Base-by-base conservation (phyloP, 768 basidiomycete genomes). In the Symmetrospora coprosmae region DNA sequence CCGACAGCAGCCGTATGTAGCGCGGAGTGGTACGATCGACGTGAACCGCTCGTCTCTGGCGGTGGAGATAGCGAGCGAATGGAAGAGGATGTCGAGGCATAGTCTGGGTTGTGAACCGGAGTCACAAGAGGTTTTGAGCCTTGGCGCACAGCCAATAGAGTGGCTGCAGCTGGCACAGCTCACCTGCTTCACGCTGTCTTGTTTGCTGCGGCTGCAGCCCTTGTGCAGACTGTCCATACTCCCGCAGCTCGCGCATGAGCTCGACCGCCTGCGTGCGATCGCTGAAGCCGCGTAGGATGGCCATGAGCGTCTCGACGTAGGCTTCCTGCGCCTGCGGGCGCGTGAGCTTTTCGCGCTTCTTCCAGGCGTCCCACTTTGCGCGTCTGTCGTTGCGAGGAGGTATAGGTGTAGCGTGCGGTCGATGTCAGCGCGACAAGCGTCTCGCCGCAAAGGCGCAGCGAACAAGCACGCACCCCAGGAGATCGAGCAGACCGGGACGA, bases 341-440 rank as follows among this genome's bases (percentile, higher is more conserved):
- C 21, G 55, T 43, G 11, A 58, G 33, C 23, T 6, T 33, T 46
- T 58, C 55, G 38, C 55, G 9, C 55, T 31, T 38, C 37, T 58
- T 58, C 55, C 55, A 58, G 4, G 55, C 55, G 37, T 58, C 55
- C 55, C 55, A 58, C 37, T 58, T 58, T 23, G 55, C 55, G 2
- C 55, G 41, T 31, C n/a, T n/a, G n/a, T n/a, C n/a, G n/a, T n/a
- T n/a, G n/a, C n/a, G n/a, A n/a, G n/a, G n/a, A n/a, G n/a, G n/a
- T n/a, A n/a, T n/a, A n/a, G n/a, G n/a, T n/a, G n/a, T n/a, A n/a
- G n/a, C n/a, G n/a, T n/a, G n/a, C n/a, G n/a, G n/a, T n/a, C n/a
- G n/a, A n/a, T n/a, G n/a, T n/a, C n/a, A n/a, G n/a, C n/a, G n/a
- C n/a, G n/a, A n/a, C n/a, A n/a, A n/a, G n/a, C n/a, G n/a, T n/a